These are phyloP conservation scores for Elongisporangium prolatum DNA, from an alignment of 352 stramenopile genomes.

Conservation along the genomic window DNA sequence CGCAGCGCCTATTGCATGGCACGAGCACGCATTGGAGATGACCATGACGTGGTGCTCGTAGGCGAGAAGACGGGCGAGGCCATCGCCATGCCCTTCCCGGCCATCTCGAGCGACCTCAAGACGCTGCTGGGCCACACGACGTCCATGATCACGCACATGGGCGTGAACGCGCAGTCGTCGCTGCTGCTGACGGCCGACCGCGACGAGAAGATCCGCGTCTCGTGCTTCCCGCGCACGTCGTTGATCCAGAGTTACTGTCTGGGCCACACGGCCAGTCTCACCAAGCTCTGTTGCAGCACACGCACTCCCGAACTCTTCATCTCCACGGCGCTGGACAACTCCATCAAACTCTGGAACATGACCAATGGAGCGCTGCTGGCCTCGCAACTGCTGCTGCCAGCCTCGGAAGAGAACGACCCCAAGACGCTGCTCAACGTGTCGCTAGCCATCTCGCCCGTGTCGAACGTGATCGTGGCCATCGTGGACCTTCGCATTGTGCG, in stretches of 20 bases:
- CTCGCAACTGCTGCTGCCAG: constrained; percentile 39
- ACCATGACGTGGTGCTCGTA: constrained; percentile 59
- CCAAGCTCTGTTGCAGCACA: constrained; percentile 40
- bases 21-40: constrained; percentile 21
- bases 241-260: constrained; percentile 85
- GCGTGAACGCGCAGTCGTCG: constrained; percentile 40
- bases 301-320: constrained; percentile 49
- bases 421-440: constrained; percentile 56
- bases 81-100: constrained; percentile 72
- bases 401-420: constrained; percentile 18
- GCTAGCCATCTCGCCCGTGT: constrained; percentile 44
- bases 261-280: constrained; percentile 66
- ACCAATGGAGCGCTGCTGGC: constrained; percentile 40
- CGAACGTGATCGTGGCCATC: constrained; percentile 54
- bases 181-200: constrained; percentile 74
- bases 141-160: constrained; percentile 82
- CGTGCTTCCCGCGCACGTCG: constrained; percentile 61
- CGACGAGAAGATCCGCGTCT: constrained; percentile 85
- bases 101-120: constrained; percentile 61
- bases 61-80: constrained; percentile 81
- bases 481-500: constrained; percentile 40
- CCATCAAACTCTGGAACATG: constrained; percentile 74
- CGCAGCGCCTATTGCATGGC: constrained; percentile 74
- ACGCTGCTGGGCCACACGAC: constrained; percentile 80
- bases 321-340: constrained; percentile 79